phyloP scores from a whole-genome alignment of 441 rosid genomes.

The Adansonia gregorii region DNA sequence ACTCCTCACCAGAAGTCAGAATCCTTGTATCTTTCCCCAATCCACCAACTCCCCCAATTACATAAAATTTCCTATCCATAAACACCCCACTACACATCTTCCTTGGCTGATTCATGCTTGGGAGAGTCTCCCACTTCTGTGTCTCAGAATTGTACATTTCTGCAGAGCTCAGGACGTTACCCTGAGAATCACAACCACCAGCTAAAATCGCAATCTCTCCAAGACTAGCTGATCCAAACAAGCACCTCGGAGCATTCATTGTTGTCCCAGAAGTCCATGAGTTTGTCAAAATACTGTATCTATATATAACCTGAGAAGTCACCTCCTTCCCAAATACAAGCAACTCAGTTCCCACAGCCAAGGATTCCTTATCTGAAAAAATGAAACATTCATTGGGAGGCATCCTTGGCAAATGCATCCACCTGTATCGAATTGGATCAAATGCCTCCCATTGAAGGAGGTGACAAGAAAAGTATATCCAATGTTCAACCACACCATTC shows the following conservation, averaged over 20 bases:
- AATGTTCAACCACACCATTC: slow-evolving; percentile 70
- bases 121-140: slow-evolving; percentile 60
- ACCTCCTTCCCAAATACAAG: slow-evolving; percentile 82
- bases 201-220: slow-evolving; percentile 86
- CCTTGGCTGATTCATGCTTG: slow-evolving; percentile 77
- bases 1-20: slow-evolving; percentile 86
- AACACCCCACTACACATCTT: slow-evolving; percentile 93
- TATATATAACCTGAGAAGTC: slow-evolving; percentile 70
- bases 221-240: slow-evolving; percentile 96
- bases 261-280: slow-evolving; percentile 79
- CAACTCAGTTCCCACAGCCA: slow-evolving; percentile 94
- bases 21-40: slow-evolving; percentile 41
- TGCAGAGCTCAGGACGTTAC: slow-evolving; percentile 67
- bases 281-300: slow-evolving; percentile 78
- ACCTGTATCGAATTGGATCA: slow-evolving; percentile 65
- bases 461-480: slow-evolving; percentile 89
- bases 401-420: slow-evolving; percentile 92
- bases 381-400: slow-evolving; percentile 69
- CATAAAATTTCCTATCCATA: slow-evolving; percentile 85
- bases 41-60: slow-evolving; percentile 82
- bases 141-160: slow-evolving; percentile 91
- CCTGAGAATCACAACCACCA: slow-evolving; percentile 79
- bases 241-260: slow-evolving; percentile 85
- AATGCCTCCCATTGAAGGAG: slow-evolving; percentile 90
- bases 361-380: slow-evolving; percentile 83